Conservation (phyloP, 2,329 filamentous ascomycete species). For the Penicillium sp. region DNA sequence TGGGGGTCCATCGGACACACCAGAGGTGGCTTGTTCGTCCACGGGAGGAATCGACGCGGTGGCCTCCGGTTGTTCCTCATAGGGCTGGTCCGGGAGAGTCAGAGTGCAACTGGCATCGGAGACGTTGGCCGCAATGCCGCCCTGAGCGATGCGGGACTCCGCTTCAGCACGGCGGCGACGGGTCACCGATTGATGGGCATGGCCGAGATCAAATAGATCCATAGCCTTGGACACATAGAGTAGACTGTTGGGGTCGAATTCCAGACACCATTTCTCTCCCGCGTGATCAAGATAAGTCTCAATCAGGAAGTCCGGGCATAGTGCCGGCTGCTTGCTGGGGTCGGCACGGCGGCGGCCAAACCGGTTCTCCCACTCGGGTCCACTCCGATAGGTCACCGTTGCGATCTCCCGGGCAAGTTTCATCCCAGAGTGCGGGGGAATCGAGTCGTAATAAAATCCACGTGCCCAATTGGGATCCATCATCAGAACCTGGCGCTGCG, state of each 20-base stretch:
- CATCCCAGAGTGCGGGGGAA: conserved; percentile 95
- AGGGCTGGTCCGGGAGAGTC: conserved; percentile 80
- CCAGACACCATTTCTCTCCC: conserved; percentile 96
- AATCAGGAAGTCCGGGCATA: conserved; percentile 97
- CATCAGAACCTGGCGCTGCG: conserved; percentile 96
- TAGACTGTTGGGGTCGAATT: conserved; percentile 93
- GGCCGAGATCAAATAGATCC: conserved; percentile 93
- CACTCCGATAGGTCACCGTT: conserved; percentile 94
- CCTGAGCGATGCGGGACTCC: conserved; percentile 60
- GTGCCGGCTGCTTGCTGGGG: conserved; percentile 78
- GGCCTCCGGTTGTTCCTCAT: conserved; percentile 77
- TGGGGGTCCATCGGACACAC: conserved; percentile 59
- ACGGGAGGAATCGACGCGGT: conserved; percentile 42
- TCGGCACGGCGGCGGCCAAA: conserved; percentile 90
- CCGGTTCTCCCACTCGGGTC: conserved; percentile 95
- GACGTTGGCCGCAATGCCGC: conserved; percentile 35
- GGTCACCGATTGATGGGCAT: conserved; percentile 68
- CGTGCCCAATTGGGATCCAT: conserved; percentile 98
- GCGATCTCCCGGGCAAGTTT: conserved; percentile 97
- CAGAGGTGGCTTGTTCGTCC: conserved; percentile 34
- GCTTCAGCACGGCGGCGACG: conserved; percentile 65
- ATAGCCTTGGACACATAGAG: conserved; percentile 98
- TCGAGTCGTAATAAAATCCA: conserved; percentile 85
- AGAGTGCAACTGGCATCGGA: conserved; percentile 70
- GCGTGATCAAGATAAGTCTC: conserved; percentile 98